phyloP scores from a whole-genome alignment of 139 green algal genomes.

The Tetratostichococcus sp. region DNA sequence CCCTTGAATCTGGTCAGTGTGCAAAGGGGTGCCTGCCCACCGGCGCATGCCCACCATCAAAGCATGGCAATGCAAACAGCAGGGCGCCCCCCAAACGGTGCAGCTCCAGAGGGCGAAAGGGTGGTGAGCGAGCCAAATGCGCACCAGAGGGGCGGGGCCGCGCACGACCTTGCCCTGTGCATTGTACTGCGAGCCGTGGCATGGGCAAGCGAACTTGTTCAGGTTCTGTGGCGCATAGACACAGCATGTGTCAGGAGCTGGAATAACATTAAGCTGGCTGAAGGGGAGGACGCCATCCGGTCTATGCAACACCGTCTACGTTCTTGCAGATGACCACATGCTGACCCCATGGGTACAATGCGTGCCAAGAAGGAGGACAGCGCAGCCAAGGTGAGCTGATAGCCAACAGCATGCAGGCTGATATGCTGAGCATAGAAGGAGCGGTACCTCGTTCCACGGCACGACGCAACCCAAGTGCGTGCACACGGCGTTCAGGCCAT shows the following conservation, averaged over 20 bases:
- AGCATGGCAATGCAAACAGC: neutral
- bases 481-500: slow-evolving; percentile 98
- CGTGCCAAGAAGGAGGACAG: too few species aligned
- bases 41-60: too few species aligned
- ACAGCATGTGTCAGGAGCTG: slow-evolving; percentile 1
- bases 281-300: neutral
- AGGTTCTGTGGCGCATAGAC: slow-evolving; percentile 57
- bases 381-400: neutral
- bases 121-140: slow-evolving; percentile 1
- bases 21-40: too few species aligned
- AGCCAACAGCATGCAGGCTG: slow-evolving; percentile 16
- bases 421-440: too few species aligned
- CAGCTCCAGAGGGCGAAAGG: neutral
- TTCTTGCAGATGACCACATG: neutral
- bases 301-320: too few species aligned
- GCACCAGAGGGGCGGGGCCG: slow-evolving; percentile 84
- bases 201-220: slow-evolving; percentile 99
- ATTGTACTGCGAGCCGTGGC: slow-evolving; percentile 99
- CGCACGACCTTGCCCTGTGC: slow-evolving; percentile 89
- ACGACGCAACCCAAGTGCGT: slow-evolving; percentile 99
- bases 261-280: neutral
- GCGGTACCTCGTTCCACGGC: slow-evolving; percentile 96
- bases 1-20: too few species aligned
- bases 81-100: neutral
- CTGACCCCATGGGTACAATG: too few species aligned